Evolutionary conservation across 805 yeast genomes (phyloP), one percentile per base, ranked within the genome.

Genomic region (Barnettozyma salicaria): DNA sequence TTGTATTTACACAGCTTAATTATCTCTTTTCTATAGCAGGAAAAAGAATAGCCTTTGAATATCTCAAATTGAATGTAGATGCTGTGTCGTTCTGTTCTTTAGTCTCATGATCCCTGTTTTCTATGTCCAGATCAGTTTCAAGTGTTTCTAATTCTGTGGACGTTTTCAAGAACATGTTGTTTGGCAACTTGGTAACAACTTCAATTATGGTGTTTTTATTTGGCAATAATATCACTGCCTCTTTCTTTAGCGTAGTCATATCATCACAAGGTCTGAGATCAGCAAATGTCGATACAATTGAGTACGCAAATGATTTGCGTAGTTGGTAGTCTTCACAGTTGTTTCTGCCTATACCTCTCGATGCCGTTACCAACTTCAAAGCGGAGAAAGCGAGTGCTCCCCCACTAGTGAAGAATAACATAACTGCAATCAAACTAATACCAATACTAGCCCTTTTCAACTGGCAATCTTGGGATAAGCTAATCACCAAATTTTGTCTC

Each of bases 401-500:
- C 13, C 41, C 40, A 7, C 42, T 36, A 13, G 43, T 18, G 9
- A 49, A 39, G 27, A 44, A 48, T 13, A 41, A 32, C 12, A 37
- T 13, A 6, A 41, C 36, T 3, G 45, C 46, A 9, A 48, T 10
- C 20, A 40, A 36, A 12, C 35, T 30, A 4, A 44, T 23, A 18
- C 33, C 50, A 25, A 47, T 44, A 17, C 39, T 31, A 1, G 41
- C 39, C 23, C 44, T 50, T 30, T 47, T 50, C 37, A 41, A 33
- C 4, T 25, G 14, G 23, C 51, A 48, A 27, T 48, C 48, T 10
- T 42, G 40, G 13, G 51, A 46, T 5, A 46, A 22, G 12, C 34
- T 24, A 18, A 49, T 24, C 14, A 46, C 21, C 7, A 49, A 32
- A 11, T 38, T 30, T 17, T 44, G 42, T 19, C 42, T 41, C 4